Evolutionary conservation across 2,329 filamentous ascomycete species (phyloP).

Genomic region (Botryosphaeria dothidea): DNA sequence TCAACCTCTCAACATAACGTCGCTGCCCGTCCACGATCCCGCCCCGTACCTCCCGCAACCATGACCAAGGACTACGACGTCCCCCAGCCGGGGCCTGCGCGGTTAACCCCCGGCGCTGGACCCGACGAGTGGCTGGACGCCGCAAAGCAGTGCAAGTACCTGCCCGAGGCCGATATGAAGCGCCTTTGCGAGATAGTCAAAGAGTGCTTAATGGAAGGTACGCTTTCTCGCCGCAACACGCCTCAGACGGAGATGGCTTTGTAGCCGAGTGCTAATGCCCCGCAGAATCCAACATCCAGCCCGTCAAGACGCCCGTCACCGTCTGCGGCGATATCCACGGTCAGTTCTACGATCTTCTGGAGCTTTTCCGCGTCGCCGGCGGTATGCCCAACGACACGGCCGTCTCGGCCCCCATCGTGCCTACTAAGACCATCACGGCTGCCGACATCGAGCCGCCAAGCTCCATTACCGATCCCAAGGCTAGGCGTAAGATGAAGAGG

Average conservation of each 20-base stretch:
- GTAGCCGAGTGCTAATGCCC: neutral
- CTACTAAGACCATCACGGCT: constrained; percentile 75
- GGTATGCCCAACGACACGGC: constrained; percentile 86
- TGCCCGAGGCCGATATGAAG: constrained; percentile 97
- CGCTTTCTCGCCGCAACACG: constrained; percentile 23
- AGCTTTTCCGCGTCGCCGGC: constrained; percentile 93
- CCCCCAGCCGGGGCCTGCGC: constrained; percentile 88
- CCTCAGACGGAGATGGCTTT: neutral
- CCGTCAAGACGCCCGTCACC: constrained; percentile 93
- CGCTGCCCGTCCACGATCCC: neutral
- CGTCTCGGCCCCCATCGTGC: constrained; percentile 66
- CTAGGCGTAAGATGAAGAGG: constrained; percentile 78
- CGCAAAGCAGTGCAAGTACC: constrained; percentile 95
- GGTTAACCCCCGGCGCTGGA: constrained; percentile 77
- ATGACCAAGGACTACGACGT: constrained; percentile 61
- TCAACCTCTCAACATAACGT: neutral
- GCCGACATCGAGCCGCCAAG: constrained; percentile 90
- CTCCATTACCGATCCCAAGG: constrained; percentile 82
- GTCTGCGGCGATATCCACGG: constrained; percentile 98
- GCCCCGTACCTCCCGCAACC: neutral
- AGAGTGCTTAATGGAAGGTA: constrained; percentile 97
- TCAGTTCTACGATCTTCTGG: constrained; percentile 96
- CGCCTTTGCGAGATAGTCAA: constrained; percentile 98
- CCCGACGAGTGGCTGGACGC: constrained; percentile 96
- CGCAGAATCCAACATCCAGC: constrained; percentile 95